These are phyloP conservation scores for Boletus subparvulus DNA, from an alignment of 768 basidiomycete genomes.

Conservation along the genomic window DNA sequence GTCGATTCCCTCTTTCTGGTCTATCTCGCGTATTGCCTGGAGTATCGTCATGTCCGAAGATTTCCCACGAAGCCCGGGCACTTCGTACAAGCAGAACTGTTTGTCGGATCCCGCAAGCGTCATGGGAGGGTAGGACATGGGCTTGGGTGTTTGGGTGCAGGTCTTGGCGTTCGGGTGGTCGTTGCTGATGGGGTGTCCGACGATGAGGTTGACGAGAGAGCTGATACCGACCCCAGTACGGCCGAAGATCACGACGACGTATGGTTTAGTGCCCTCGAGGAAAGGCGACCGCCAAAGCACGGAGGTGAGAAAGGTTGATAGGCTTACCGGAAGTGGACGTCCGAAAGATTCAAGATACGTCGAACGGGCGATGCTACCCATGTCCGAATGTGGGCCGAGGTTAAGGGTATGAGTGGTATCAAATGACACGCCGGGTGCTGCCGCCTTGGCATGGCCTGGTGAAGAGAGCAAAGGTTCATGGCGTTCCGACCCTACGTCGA, in stretches of 20 bases:
- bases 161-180: slow-evolving; percentile 12
- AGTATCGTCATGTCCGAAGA: slow-evolving; percentile 9
- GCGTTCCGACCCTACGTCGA: too few relatives aligned
- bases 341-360: not conserved
- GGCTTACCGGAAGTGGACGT: slow-evolving; percentile 3
- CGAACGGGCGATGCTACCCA: not conserved
- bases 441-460: not conserved
- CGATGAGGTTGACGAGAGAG: slow-evolving; percentile 30
- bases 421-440: not conserved
- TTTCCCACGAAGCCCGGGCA: slow-evolving; percentile 20
- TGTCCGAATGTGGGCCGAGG: not conserved
- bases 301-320: not conserved
- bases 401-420: not conserved
- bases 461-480: not conserved
- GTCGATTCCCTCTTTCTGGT: slow-evolving; percentile 17
- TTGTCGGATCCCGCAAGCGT: not conserved
- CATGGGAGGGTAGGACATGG: not conserved
- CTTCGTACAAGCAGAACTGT: slow-evolving; percentile 20
- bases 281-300: not conserved
- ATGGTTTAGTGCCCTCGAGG: slow-evolving; percentile 5
- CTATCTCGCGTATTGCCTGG: slow-evolving; percentile 15
- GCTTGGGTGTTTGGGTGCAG: not conserved
- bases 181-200: slow-evolving; percentile 16
- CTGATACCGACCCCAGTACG: slow-evolving; percentile 30
- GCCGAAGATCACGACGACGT: slow-evolving; percentile 30